Evolutionary conservation across 495 filamentous ascomycete species (phyloP).

Genomic region (Trichoderma orchidacearum): DNA sequence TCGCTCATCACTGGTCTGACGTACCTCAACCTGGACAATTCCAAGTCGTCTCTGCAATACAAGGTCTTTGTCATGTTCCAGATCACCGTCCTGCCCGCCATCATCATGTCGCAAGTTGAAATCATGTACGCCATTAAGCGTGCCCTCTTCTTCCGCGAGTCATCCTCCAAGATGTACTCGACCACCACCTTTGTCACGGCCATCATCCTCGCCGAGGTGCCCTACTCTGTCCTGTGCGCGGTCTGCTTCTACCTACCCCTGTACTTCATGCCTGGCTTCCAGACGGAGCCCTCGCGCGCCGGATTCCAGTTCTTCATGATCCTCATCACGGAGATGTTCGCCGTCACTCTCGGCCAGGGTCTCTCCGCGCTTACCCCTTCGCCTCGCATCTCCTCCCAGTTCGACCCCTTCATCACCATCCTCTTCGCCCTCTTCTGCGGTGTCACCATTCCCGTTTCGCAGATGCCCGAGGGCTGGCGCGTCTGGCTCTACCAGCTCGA

Average conservation of each 20-base stretch:
- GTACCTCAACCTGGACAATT: slow-evolving; percentile 56
- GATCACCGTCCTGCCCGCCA: slow-evolving; percentile 58
- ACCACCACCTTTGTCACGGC: slow-evolving; percentile 56
- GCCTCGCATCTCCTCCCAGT: slow-evolving; percentile 54
- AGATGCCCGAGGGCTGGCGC: slow-evolving; percentile 68
- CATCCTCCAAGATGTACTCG: slow-evolving; percentile 64
- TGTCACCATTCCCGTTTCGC: slow-evolving; percentile 59
- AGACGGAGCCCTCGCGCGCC: slow-evolving; percentile 38
- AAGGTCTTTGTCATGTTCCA: slow-evolving; percentile 78
- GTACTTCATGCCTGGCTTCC: slow-evolving; percentile 60
- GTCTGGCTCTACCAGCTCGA: slow-evolving; percentile 72
- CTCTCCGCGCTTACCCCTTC: slow-evolving; percentile 56
- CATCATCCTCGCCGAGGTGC: slow-evolving; percentile 63
- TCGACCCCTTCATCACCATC: slow-evolving; percentile 69
- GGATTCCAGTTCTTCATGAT: slow-evolving; percentile 79
- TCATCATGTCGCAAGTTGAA: slow-evolving; percentile 66
- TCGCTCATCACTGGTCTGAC: slow-evolving; percentile 61
- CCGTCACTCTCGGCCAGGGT: slow-evolving; percentile 57
- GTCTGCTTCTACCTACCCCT: slow-evolving; percentile 61
- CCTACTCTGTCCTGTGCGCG: slow-evolving; percentile 62
- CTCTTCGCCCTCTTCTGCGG: slow-evolving; percentile 76
- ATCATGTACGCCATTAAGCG: slow-evolving; percentile 65
- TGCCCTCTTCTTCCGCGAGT: slow-evolving; percentile 66
- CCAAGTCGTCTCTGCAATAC: slow-evolving; percentile 57
- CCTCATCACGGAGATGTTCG: slow-evolving; percentile 62